Percentiles rank a stretch among this genome's conserved stretches.
phyloP scores from a whole-genome alignment of 495 filamentous ascomycete species.

The Daldinia concentrica region DNA sequence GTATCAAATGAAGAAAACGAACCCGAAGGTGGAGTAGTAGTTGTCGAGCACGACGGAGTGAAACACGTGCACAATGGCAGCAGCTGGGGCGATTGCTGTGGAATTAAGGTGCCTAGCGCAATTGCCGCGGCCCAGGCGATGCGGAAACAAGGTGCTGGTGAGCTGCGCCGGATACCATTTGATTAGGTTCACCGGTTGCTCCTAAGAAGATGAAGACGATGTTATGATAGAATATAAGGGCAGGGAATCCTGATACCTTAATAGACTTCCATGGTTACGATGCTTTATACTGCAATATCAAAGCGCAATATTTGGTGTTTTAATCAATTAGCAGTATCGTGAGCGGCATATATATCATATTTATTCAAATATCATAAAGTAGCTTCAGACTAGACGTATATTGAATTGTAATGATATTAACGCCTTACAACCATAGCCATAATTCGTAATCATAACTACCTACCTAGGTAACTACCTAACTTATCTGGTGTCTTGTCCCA shows the following conservation, averaged over 20 bases:
- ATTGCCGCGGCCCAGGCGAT: conserved; percentile 87
- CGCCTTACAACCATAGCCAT: neutral
- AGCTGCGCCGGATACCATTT: conserved; percentile 88
- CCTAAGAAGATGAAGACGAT: neutral
- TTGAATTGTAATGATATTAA: neutral
- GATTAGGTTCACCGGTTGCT: conserved; percentile 62
- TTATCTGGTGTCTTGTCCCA: neutral
- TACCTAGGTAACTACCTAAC: neutral
- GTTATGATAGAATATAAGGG: neutral
- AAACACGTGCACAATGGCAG: conserved; percentile 71
- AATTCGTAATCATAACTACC: neutral
- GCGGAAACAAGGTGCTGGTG: conserved; percentile 72
- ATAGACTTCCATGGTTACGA: neutral
- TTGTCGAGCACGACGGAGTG: conserved; percentile 68
- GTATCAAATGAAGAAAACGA: conserved; percentile 56
- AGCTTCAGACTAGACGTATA: neutral
- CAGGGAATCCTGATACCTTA: neutral
- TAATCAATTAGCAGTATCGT: neutral
- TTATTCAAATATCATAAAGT: neutral
- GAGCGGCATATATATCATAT: neutral
- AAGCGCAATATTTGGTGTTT: neutral
- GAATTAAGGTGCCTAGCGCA: conserved; percentile 96
- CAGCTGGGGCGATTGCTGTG: conserved; percentile 97
- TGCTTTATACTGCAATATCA: neutral
- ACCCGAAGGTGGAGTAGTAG: conserved; percentile 63